Evolutionary conservation across 495 filamentous ascomycete species (phyloP).

Genomic region (Achaetomiella virescens): DNA sequence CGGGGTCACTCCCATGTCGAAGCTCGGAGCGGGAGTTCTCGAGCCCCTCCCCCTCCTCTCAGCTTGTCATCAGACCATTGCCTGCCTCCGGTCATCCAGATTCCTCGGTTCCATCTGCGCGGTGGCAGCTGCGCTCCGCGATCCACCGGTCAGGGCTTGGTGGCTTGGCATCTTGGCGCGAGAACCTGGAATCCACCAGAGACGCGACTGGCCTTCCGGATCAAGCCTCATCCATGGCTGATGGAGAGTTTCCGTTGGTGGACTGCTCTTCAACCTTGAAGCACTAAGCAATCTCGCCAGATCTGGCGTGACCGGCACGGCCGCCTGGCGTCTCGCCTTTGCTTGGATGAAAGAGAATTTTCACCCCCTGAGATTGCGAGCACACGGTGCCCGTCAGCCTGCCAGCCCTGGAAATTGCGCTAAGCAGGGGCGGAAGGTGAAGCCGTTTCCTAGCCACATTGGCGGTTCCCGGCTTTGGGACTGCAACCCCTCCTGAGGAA

Average conservation of each 20-base stretch:
- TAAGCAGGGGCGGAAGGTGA: slow-evolving; percentile 24
- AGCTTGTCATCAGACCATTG: slow-evolving; percentile 18
- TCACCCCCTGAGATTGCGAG: slow-evolving; percentile 20
- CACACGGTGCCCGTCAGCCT: slow-evolving; percentile 14
- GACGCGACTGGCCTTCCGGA: not conserved
- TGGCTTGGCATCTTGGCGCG: slow-evolving; percentile 14
- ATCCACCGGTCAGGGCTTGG: slow-evolving; percentile 16
- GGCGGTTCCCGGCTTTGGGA: slow-evolving; percentile 17
- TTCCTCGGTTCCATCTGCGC: slow-evolving; percentile 21
- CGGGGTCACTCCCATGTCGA: not conserved
- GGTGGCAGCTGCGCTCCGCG: slow-evolving; percentile 19
- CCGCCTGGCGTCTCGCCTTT: not conserved
- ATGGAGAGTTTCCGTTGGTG: not conserved
- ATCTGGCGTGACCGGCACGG: not conserved
- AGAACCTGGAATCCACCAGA: not conserved
- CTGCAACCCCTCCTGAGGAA: slow-evolving; percentile 18
- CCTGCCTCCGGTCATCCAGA: slow-evolving; percentile 9
- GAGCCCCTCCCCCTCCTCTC: slow-evolving; percentile 16
- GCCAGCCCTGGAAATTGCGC: slow-evolving; percentile 20
- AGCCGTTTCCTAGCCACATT: slow-evolving; percentile 20
- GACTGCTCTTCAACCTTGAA: not conserved
- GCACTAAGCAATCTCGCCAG: not conserved
- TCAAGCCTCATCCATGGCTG: slow-evolving; percentile 7
- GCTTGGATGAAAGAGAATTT: slow-evolving; percentile 14
- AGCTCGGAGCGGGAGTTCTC: not conserved